Evolutionary conservation across 2,329 filamentous ascomycete genomes (phyloP).

Genomic region (Fusarium miscanthi): DNA sequence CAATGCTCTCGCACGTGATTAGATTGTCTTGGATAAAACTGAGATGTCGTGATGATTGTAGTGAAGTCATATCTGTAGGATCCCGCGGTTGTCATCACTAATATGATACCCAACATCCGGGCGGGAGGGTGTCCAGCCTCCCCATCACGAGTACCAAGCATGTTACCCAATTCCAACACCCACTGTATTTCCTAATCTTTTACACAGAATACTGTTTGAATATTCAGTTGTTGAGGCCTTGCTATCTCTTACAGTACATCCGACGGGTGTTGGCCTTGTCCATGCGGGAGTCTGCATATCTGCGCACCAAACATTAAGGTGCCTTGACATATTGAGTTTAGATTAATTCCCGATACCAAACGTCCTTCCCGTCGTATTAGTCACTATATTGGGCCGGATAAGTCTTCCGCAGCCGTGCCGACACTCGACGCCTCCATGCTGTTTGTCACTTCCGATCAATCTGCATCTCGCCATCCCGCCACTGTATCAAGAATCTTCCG

Average conservation of each 20-base stretch:
- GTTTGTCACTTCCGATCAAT: not conserved
- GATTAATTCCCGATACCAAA: not conserved
- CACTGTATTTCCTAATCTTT: not conserved
- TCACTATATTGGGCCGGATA: too few relatives aligned
- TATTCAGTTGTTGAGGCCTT: accelerated
- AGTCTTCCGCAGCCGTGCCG: not conserved
- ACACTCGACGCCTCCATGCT: too few relatives aligned
- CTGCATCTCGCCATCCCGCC: not conserved
- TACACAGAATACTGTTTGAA: accelerated
- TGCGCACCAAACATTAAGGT: not conserved
- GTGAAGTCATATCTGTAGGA: not conserved
- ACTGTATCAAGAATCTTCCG: not conserved
- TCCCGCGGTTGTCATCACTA: not conserved
- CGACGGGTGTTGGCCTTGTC: not conserved
- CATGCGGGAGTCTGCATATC: not conserved
- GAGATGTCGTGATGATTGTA: too few relatives aligned
- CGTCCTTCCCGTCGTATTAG: not conserved
- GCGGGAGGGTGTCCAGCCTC: not conserved
- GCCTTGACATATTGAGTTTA: not conserved
- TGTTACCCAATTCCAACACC: too few relatives aligned
- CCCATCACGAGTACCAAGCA: not conserved
- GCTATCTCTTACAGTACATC: not conserved
- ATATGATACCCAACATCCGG: not conserved
- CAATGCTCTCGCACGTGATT: not conserved
- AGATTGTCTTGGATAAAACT: too few relatives aligned